Base-by-base conservation (phyloP, 352 stramenopile genomes). In the Pilasporangium apinafurcum region DNA sequence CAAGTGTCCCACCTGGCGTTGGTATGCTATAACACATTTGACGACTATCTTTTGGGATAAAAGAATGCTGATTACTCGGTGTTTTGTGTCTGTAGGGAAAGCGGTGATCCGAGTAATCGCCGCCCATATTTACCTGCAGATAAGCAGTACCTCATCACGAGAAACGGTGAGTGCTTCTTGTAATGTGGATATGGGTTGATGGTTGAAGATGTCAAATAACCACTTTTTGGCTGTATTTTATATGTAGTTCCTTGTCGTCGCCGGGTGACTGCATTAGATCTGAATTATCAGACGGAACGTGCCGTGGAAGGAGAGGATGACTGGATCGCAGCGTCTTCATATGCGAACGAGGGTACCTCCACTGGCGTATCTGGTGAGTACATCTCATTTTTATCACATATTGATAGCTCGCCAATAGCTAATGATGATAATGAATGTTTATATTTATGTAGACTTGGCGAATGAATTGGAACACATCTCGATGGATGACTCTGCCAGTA, bases 1-100 rank as follows among this genome's bases (percentile, higher is more conserved):
- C 75, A 96, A 95, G 53, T 98, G 93, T 53, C 96, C 96, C 8
- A 98, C 95, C 31, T 99, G 96, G 96, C 69, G 70, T 35, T 99
- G 95, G 89, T 70, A 27, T 35, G 32, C n/a, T n/a, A n/a, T n/a
- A n/a, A n/a, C n/a, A n/a, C n/a, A n/a, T n/a, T 35, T 14, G 18
- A 43, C 66, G 42, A 8, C 17, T 9, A 59, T 29, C 5, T 37
- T 5, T n/a, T 12, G 30, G 5, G 36, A 3, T 47, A 17, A 41
- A 10, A 24, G 42, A n/a, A 34, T 6, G 0, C 1, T 17, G 31
- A 17, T 28, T 26, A 4, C 37, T 30, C 1, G 4, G 14, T 38
- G 59, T 28, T 35, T 0, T 38, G 8, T 35, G 8, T 17, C 8
- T 22, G 32, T 26, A 85, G 74, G 81, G 79, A 90, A 36, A 83